Base-by-base conservation (phyloP, 352 stramenopile genomes). In the Phytophthora sp. region DNA sequence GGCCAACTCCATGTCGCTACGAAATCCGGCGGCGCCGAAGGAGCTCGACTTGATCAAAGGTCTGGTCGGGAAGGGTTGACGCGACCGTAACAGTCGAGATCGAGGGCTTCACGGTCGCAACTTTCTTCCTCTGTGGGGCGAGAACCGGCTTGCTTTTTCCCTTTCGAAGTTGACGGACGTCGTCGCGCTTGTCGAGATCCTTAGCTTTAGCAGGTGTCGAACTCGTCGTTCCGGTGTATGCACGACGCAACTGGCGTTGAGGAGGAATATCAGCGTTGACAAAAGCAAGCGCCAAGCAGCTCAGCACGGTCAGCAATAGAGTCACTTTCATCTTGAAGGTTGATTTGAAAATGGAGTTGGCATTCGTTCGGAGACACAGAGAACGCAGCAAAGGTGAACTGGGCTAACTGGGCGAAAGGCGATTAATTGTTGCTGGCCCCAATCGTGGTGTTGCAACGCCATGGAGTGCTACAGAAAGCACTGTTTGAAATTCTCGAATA, bases 361-460 rank as follows among this genome's bases (percentile, higher is more conserved):
- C 18, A 31, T 46, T 20, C 18, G 16, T 21, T 29, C 9, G 45
- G 47, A 55, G 42, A 42, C 13, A 15, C 4, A 38, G 31, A 24
- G 49, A 42, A 11, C 49, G 7, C 31, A 47, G n/a, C 21, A 33
- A n/a, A 15, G 33, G 33, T 57, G 33, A 18, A 27, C 16, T 15
- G 51, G 12, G 21, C 51, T 16, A 30, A n/a, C 5, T 55, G 26
- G 23, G 51, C 27, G 29, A 42, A 50, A 46, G 8, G 7, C 42
- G 23, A 18, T 20, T n/a, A 15, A 39, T 15, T 30, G n/a, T 24
- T 36, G 16, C 51, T 58, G 51, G 38, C 33, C 51, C 24, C 16
- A 58, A 58, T 58, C 51, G 51, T 58, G 7, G 7, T 38, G 51
- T 58, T 47, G 51, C 33, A 57, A n/a, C 23, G 23, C 16, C 24